Percentiles rank a stretch among this genome's conserved stretches.
These are phyloP conservation scores for Emericellopsis atlantica DNA, from an alignment of 2,329 filamentous ascomycete genomes.

Conservation along the genomic window DNA sequence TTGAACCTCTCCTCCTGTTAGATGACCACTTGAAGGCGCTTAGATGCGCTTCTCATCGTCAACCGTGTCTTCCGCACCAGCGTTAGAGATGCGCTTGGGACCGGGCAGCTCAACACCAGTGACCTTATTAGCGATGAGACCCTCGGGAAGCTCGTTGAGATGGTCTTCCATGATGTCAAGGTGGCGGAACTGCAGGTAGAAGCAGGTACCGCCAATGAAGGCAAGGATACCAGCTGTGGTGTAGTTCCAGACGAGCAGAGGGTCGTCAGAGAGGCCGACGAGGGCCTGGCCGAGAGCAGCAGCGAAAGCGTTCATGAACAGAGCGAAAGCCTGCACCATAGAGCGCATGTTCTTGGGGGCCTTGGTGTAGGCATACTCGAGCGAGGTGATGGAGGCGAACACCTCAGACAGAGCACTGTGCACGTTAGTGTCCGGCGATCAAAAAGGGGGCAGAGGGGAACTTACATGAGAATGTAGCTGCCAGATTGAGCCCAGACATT, in stretches of 20 bases:
- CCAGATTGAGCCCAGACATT: conserved; percentile 50
- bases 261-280: conserved; percentile 34
- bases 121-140: conserved; percentile 11
- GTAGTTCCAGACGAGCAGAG: conserved; percentile 65
- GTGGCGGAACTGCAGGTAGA: conserved; percentile 52
- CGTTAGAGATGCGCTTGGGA: conserved; percentile 1
- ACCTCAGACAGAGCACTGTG: conserved; percentile 30
- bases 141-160: conserved; percentile 43
- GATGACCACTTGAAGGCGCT: too few species aligned
- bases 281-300: conserved; percentile 53
- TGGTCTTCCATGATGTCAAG: conserved; percentile 54
- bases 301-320: conserved; percentile 58
- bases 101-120: conserved; percentile 1
- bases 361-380: conserved; percentile 68
- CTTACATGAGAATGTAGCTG: conserved; percentile 29
- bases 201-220: conserved; percentile 47
- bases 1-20: too few species aligned
- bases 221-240: conserved; percentile 52
- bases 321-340: conserved; percentile 53
- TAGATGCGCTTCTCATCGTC: too few species aligned
- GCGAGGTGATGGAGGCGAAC: conserved; percentile 37
- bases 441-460: too few species aligned
- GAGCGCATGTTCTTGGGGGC: conserved; percentile 67
- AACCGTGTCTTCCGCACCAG: background rate
- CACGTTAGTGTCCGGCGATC: too few species aligned